Conservation (phyloP, 495 filamentous ascomycete genomes). For the Ascodesmis nigricans region DNA sequence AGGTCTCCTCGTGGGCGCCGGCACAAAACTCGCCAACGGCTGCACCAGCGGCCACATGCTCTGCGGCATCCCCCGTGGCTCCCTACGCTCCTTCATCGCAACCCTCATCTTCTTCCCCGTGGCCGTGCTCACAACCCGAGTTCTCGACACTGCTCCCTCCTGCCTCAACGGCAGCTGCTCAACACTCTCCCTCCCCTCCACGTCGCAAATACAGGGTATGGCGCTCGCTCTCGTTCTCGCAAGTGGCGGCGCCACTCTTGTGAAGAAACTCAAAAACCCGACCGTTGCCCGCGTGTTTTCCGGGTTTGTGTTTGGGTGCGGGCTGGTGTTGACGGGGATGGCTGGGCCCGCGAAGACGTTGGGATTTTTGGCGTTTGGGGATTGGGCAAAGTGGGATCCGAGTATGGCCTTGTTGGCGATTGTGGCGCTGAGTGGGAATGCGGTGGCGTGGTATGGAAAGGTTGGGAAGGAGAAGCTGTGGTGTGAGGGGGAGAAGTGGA, state of each 20-base stretch:
- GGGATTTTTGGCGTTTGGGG: conserved; percentile 28
- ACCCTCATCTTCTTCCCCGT: conserved; percentile 34
- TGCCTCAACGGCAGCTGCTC: conserved; percentile 28
- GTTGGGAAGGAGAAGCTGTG: conserved; percentile 21
- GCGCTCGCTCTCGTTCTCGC: conserved; percentile 17
- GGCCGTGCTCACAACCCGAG: conserved; percentile 30
- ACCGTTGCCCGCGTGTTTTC: conserved; percentile 25
- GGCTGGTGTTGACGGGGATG: conserved; percentile 34
- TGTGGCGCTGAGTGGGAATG: conserved; percentile 26
- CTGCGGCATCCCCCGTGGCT: conserved; percentile 33
- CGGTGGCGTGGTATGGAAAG: conserved; percentile 11
- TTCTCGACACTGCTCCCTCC: conserved; percentile 13
- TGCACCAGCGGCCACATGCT: conserved; percentile 43
- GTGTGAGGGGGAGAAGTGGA: conserved; percentile 27
- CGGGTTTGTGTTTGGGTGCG: conserved; percentile 33
- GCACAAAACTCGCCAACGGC: conserved; percentile 35
- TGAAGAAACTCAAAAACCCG: conserved; percentile 18
- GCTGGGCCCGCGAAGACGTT: conserved; percentile 32
- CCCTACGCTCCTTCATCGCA: conserved; percentile 30
- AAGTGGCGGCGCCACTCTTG: conserved; percentile 22
- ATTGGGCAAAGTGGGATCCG: conserved; percentile 26
- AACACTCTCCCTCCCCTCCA: conserved; percentile 27
- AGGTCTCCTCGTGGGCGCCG: conserved; percentile 32
- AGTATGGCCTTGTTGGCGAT: conserved; percentile 30
- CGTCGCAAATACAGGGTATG: conserved; percentile 24